phyloP scores from a whole-genome alignment of 345 rosid genomes.

The Aquilaria sinensis region DNA sequence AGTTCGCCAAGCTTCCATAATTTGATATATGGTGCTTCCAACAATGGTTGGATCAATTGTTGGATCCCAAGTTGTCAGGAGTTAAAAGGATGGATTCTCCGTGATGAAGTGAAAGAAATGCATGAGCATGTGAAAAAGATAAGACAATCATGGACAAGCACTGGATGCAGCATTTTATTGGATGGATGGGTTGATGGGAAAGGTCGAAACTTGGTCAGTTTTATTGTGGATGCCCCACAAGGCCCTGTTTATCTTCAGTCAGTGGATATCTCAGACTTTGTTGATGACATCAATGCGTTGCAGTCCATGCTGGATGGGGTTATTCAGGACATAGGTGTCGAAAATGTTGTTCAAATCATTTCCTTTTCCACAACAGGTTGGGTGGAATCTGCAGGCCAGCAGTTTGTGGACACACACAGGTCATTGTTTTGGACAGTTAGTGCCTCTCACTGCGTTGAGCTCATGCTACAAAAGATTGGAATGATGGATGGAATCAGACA shows the following conservation, averaged over 20 bases:
- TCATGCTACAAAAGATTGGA: slow-evolving; percentile 39
- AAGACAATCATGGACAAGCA: slow-evolving; percentile 42
- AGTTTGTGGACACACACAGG: slow-evolving; percentile 24
- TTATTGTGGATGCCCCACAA: slow-evolving; percentile 45
- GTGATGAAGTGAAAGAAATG: slow-evolving; percentile 30
- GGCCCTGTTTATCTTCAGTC: slow-evolving; percentile 51
- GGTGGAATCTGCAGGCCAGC: slow-evolving; percentile 38
- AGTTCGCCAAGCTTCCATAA: slow-evolving; percentile 31
- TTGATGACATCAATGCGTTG: slow-evolving; percentile 20
- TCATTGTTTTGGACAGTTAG: slow-evolving; percentile 50
- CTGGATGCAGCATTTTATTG: slow-evolving; percentile 61
- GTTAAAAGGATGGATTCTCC: slow-evolving; percentile 34
- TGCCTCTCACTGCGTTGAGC: slow-evolving; percentile 52
- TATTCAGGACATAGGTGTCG: slow-evolving; percentile 38
- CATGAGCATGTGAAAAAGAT: slow-evolving; percentile 29
- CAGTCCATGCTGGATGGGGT: slow-evolving; percentile 31
- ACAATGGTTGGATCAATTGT: slow-evolving; percentile 10
- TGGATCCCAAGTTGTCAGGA: slow-evolving; percentile 26
- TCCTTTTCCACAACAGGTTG: slow-evolving; percentile 42
- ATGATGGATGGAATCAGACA: slow-evolving; percentile 16
- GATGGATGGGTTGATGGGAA: slow-evolving; percentile 55
- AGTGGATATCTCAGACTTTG: slow-evolving; percentile 27
- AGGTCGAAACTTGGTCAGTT: slow-evolving; percentile 41
- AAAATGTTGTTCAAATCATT: slow-evolving; percentile 49
- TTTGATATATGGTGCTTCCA: slow-evolving; percentile 18